Percentiles rank a stretch among this genome's conserved stretches.
Evolutionary conservation across 192 early-diverging fungal species (phyloP).

Genomic region (Podila epigama): DNA sequence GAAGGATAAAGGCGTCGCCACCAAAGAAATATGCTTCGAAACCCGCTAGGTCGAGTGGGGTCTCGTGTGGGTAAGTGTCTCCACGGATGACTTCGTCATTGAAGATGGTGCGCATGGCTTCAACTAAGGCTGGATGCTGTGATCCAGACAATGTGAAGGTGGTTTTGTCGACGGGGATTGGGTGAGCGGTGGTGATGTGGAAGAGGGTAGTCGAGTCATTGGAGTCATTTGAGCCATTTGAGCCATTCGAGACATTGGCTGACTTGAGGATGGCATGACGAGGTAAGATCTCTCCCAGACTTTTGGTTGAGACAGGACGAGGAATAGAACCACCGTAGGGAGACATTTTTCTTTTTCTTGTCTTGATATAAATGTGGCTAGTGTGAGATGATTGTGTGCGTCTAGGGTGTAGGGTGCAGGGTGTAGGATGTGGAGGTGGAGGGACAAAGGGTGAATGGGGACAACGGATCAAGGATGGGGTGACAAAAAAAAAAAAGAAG

Average conservation of each 20-base stretch:
- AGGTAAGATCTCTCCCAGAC: conserved; percentile 22
- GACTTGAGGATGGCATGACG: conserved; percentile 13
- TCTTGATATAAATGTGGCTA: neutral
- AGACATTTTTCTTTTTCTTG: conserved; percentile 28
- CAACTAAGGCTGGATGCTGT: conserved; percentile 23
- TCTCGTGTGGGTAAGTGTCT: conserved; percentile 77
- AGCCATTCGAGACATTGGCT: neutral
- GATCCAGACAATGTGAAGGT: conserved; percentile 4
- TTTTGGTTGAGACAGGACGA: conserved; percentile 26
- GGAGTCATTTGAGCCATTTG: neutral
- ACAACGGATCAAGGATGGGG: too few relatives aligned
- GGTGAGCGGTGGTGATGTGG: conserved; percentile 6
- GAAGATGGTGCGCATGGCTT: conserved; percentile 59
- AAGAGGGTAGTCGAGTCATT: conserved; percentile 15
- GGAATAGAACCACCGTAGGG: conserved; percentile 37
- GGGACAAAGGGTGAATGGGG: too few relatives aligned
- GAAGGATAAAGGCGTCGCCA: conserved; percentile 59
- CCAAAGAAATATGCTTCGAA: conserved; percentile 65
- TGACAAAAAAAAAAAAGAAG: neutral
- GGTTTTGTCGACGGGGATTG: neutral
- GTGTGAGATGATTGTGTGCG: neutral
- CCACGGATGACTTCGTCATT: conserved; percentile 72
- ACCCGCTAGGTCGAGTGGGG: conserved; percentile 33
- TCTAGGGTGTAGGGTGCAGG: neutral
- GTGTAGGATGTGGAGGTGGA: neutral